phyloP scores from a whole-genome alignment of 768 basidiomycete species.

The Holtermannia corniformis region DNA sequence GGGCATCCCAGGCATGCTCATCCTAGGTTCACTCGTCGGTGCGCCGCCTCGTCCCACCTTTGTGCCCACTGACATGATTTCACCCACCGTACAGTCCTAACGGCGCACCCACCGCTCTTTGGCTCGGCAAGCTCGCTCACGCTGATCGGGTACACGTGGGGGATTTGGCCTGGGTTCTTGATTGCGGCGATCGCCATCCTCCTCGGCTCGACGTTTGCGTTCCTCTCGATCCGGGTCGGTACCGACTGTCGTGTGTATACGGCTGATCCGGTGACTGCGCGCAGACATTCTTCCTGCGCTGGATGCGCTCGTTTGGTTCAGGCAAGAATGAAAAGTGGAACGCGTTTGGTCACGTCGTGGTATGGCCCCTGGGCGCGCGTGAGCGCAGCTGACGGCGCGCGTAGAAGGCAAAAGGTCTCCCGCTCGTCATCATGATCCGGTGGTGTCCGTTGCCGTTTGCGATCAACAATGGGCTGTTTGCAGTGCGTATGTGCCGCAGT shows the following conservation, averaged over 20 bases:
- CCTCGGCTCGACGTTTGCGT: conserved; percentile 30
- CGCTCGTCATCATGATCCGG: conserved; percentile 39
- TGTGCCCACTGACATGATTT: not conserved
- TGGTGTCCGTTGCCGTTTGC: conserved; percentile 41
- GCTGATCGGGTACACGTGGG: conserved; percentile 40
- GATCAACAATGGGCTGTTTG: conserved; percentile 39
- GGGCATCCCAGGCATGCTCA: conserved; percentile 26
- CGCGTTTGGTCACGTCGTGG: conserved; percentile 39
- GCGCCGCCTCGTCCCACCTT: conserved; percentile 5
- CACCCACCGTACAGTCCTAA: conserved; percentile 26
- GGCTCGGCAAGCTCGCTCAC: conserved; percentile 37
- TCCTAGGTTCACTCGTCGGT: conserved; percentile 30
- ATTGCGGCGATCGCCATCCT: conserved; percentile 26
- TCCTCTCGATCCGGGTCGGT: conserved; percentile 30
- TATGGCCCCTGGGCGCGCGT: conserved; percentile 3
- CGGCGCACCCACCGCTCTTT: conserved; percentile 39
- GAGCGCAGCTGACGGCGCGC: not conserved
- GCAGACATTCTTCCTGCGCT: conserved; percentile 36
- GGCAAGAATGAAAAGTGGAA: conserved; percentile 34
- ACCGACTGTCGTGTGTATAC: not conserved
- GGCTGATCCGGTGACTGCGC: not conserved
- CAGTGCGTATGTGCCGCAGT: conserved; percentile 19
- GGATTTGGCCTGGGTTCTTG: conserved; percentile 34
- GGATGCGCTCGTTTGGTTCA: conserved; percentile 22
- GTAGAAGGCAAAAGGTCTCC: conserved; percentile 32